A percentile compares a stretch with the other conserved stretches of the same genome.
These are phyloP conservation scores for Verticillium zaregamsianum DNA, from an alignment of 2,329 filamentous ascomycete species.

Conservation along the genomic window DNA sequence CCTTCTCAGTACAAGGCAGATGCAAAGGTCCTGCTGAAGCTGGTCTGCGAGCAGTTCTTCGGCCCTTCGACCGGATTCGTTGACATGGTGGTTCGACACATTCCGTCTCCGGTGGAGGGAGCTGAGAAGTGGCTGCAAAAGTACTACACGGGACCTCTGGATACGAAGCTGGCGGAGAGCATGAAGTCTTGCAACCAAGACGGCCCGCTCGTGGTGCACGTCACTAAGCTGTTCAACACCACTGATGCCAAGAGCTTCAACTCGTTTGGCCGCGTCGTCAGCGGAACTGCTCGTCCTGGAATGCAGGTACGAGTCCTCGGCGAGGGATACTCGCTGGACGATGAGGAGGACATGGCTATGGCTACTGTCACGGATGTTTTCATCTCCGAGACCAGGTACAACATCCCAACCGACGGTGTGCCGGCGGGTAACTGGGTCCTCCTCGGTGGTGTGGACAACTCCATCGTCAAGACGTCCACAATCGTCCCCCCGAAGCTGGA, in stretches of 20 bases:
- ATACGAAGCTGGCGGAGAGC: constrained; percentile 72
- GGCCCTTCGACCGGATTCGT: constrained; percentile 86
- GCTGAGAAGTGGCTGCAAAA: constrained; percentile 72
- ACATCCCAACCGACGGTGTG: constrained; percentile 84
- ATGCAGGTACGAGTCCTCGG: constrained; percentile 86
- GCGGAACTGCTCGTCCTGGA: constrained; percentile 79
- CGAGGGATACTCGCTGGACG: constrained; percentile 92
- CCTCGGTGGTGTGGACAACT: constrained; percentile 92
- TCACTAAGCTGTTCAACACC: constrained; percentile 91
- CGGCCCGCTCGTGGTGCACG: constrained; percentile 83
- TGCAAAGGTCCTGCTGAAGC: constrained; percentile 79
- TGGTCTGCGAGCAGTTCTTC: constrained; percentile 95
- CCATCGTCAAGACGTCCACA: constrained; percentile 95
- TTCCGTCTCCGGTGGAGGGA: constrained; percentile 81
- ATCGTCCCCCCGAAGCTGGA: constrained; percentile 76
- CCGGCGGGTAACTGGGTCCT: constrained; percentile 92
- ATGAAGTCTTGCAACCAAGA: constrained; percentile 85
- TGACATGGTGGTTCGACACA: constrained; percentile 87
- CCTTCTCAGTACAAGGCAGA: constrained; percentile 89
- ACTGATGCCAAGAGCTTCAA: constrained; percentile 87
- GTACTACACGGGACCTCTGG: constrained; percentile 88
- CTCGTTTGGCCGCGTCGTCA: constrained; percentile 87
- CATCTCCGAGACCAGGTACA: constrained; percentile 90
- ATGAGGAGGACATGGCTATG: constrained; percentile 94
- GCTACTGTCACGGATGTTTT: constrained; percentile 82